phyloP scores from a whole-genome alignment of 2,329 filamentous ascomycete genomes.

The Cladophialophora bantiana region DNA sequence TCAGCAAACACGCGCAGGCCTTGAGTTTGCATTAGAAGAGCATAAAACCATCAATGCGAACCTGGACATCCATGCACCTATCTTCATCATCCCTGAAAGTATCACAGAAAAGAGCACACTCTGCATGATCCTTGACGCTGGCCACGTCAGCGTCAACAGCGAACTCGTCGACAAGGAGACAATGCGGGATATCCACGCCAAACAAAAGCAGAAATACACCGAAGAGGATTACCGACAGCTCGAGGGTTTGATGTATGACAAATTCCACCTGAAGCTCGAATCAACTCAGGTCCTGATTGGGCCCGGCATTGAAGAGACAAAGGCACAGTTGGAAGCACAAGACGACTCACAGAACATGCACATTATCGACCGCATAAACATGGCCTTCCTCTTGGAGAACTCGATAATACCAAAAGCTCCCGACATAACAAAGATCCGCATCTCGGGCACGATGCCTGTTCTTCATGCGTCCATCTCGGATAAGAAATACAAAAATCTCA shows the following conservation, averaged over 20 bases:
- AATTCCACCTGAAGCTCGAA: constrained; percentile 88
- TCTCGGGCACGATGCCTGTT: constrained; percentile 90
- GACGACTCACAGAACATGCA: constrained; percentile 77
- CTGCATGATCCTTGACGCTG: constrained; percentile 93
- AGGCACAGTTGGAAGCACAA: constrained; percentile 75
- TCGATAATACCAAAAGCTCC: constrained; percentile 97
- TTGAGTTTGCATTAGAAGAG: constrained; percentile 95
- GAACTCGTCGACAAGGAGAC: constrained; percentile 92
- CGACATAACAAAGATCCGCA: constrained; percentile 87
- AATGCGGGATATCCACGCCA: constrained; percentile 85
- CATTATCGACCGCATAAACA: constrained; percentile 94
- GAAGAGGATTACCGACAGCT: constrained; percentile 87
- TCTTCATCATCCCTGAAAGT: constrained; percentile 95
- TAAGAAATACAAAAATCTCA: constrained; percentile 93
- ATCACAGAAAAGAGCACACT: constrained; percentile 81
- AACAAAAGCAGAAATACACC: constrained; percentile 85
- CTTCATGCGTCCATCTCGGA: constrained; percentile 93
- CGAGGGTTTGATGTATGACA: constrained; percentile 96
- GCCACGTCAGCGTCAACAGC: constrained; percentile 92
- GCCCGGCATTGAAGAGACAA: constrained; percentile 88
- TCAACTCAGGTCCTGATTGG: constrained; percentile 96
- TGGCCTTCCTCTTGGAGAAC: constrained; percentile 94
- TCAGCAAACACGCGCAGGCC: constrained; percentile 91
- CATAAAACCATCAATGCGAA: constrained; percentile 98
- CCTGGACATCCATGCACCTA: constrained; percentile 89